phyloP scores from a whole-genome alignment of 2,329 filamentous ascomycete species.

The Cladosporium oxysporum region DNA sequence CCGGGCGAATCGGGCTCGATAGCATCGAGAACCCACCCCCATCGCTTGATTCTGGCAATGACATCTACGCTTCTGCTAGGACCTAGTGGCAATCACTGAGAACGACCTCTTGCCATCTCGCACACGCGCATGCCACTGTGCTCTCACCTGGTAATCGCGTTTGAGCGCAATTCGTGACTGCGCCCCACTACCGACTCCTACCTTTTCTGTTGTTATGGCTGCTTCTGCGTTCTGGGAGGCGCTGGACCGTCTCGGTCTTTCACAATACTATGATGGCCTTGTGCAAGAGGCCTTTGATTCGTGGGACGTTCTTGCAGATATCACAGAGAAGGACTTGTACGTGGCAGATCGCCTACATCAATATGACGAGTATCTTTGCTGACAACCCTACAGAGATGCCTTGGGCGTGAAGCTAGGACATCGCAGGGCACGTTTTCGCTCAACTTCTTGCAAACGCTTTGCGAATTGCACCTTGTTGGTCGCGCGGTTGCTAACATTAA shows the following conservation, averaged over 20 bases:
- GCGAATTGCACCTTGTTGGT: not conserved
- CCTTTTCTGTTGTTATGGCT: not conserved
- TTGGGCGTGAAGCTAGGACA: slow-evolving; percentile 79
- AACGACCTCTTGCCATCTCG: slow-evolving; percentile 14
- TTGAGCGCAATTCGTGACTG: not conserved
- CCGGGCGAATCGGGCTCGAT: slow-evolving; percentile 11
- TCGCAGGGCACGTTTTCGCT: slow-evolving; percentile 62
- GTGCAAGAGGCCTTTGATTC: slow-evolving; percentile 80
- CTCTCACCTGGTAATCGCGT: slow-evolving; percentile 12
- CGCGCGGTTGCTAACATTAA: not conserved
- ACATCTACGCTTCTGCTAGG: slow-evolving; percentile 9
- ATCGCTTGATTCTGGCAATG: slow-evolving; percentile 14
- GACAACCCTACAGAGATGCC: slow-evolving; percentile 57
- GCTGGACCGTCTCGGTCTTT: slow-evolving; percentile 74
- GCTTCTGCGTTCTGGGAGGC: slow-evolving; percentile 61
- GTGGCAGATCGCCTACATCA: slow-evolving; percentile 32
- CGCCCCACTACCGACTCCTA: slow-evolving; percentile 5
- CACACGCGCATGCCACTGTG: slow-evolving; percentile 5
- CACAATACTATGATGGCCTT: slow-evolving; percentile 73
- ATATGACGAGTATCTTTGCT: not conserved
- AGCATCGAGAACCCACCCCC: slow-evolving; percentile 1
- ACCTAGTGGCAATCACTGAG: not conserved
- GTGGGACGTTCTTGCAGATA: slow-evolving; percentile 81
- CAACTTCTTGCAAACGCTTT: not conserved
- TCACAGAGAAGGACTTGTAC: slow-evolving; percentile 80